Conservation (phyloP, 2,329 filamentous ascomycete species). For the Verruconis gallopava region DNA sequence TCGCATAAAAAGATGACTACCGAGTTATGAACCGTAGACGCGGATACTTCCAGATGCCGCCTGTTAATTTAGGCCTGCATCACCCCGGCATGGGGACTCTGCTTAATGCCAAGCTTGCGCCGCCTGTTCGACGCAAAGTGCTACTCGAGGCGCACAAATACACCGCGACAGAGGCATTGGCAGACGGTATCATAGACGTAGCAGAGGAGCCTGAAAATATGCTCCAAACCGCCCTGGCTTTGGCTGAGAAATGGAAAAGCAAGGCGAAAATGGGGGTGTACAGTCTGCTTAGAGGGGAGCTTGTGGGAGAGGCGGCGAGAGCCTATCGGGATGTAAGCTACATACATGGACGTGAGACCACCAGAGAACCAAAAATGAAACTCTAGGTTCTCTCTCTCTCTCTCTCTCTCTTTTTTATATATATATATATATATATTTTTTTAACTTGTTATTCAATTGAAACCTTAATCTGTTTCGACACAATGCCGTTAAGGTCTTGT, state of each 20-base stretch:
- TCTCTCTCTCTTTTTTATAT: too few species aligned
- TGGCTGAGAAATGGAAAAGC: constrained; percentile 29
- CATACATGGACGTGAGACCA: constrained; percentile 34
- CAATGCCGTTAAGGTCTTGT: too few species aligned
- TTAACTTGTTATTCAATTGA: too few species aligned
- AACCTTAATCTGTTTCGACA: too few species aligned
- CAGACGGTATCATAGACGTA: constrained; percentile 41
- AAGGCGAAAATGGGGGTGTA: constrained; percentile 38
- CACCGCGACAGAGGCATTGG: constrained; percentile 37
- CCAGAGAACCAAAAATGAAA: constrained; percentile 33
- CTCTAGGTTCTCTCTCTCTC: too few species aligned
- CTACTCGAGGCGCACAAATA: constrained; percentile 41
- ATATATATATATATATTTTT: too few species aligned
- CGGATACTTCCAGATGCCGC: constrained; percentile 32
- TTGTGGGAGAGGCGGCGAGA: constrained; percentile 40
- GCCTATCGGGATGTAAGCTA: constrained; percentile 40
- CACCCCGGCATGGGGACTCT: constrained; percentile 42
- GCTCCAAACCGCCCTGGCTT: constrained; percentile 31
- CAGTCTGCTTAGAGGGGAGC: constrained; percentile 35
- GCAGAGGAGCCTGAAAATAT: constrained; percentile 36
- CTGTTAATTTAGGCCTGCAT: constrained; percentile 41
- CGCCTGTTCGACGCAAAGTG: constrained; percentile 40
- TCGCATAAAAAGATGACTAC: constrained; percentile 38
- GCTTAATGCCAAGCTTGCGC: constrained; percentile 37
- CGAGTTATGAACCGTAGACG: constrained; percentile 26